Percentiles rank a stretch among this genome's conserved stretches.
Conservation (phyloP, 2,329 filamentous ascomycete species). For the Colletotrichum acutatum region DNA sequence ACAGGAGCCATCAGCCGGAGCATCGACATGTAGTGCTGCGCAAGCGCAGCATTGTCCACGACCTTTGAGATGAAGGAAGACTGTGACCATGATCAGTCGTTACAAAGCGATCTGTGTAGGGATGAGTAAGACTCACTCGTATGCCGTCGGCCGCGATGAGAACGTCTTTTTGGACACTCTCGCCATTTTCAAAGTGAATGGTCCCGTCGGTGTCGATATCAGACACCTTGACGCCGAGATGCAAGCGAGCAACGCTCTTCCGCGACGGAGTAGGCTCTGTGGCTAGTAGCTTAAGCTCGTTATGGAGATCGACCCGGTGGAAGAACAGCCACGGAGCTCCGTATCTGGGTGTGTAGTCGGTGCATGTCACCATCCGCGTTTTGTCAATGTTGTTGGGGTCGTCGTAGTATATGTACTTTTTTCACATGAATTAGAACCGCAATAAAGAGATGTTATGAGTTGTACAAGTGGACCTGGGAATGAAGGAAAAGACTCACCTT, state of each 20-base stretch:
- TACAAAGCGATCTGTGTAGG: too few relatives aligned
- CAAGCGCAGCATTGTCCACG: background rate
- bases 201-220: background rate
- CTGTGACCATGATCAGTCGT: background rate
- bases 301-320: constrained; percentile 10
- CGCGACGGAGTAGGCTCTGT: background rate
- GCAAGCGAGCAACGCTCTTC: background rate
- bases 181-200: background rate
- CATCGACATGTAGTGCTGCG: background rate
- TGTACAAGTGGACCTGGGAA: background rate
- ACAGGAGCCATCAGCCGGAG: background rate
- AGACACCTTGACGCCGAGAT: background rate
- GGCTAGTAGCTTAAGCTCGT: constrained; percentile 1
- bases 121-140: background rate
- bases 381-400: background rate
- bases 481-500: background rate
- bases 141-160: constrained; percentile 7
- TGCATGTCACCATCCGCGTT: background rate
- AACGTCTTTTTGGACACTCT: background rate
- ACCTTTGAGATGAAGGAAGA: constrained; percentile 1
- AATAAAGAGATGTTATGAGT: too few relatives aligned
- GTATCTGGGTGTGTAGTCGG: background rate
- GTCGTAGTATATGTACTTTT: background rate
- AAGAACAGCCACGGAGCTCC: constrained; percentile 3
- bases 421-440: background rate